phyloP scores from a whole-genome alignment of 179 eudicot genomes.

The Beta lomatogona region DNA sequence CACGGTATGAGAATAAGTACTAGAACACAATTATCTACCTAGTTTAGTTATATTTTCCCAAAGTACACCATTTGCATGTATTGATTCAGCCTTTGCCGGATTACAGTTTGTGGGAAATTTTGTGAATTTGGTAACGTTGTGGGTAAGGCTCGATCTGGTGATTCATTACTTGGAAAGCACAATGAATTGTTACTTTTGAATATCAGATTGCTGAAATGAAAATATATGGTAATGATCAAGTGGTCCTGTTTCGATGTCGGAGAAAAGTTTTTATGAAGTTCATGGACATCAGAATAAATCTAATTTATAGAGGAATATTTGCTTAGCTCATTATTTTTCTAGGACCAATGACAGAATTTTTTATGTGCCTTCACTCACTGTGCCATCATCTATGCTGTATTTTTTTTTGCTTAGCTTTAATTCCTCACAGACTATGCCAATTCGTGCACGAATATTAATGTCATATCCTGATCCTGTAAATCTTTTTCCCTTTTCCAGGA shows the following conservation, averaged over 20 bases:
- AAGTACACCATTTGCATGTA: too few species aligned
- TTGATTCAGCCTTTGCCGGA: too few species aligned
- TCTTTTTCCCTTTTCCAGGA: conserved; percentile 47
- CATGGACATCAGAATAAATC: background rate
- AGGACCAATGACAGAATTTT: background rate
- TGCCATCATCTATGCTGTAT: too few species aligned
- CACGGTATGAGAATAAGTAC: too few species aligned
- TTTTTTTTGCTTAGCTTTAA: too few species aligned
- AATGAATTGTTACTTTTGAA: background rate
- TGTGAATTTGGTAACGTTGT: too few species aligned
- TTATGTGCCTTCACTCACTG: background rate
- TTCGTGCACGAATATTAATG: too few species aligned
- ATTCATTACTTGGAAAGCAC: background rate
- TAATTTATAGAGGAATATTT: background rate
- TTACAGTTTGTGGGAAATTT: too few species aligned
- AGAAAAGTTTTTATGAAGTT: background rate
- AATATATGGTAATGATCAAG: background rate
- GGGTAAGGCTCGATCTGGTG: background rate
- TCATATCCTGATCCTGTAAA: background rate
- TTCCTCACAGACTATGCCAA: too few species aligned
- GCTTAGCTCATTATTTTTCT: background rate
- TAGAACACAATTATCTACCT: too few species aligned
- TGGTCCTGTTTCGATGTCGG: background rate
- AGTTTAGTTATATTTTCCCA: too few species aligned
- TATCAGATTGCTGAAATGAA: too few species aligned